phyloP scores from a whole-genome alignment of 2,329 filamentous ascomycete species.

The Claviceps arundinis region DNA sequence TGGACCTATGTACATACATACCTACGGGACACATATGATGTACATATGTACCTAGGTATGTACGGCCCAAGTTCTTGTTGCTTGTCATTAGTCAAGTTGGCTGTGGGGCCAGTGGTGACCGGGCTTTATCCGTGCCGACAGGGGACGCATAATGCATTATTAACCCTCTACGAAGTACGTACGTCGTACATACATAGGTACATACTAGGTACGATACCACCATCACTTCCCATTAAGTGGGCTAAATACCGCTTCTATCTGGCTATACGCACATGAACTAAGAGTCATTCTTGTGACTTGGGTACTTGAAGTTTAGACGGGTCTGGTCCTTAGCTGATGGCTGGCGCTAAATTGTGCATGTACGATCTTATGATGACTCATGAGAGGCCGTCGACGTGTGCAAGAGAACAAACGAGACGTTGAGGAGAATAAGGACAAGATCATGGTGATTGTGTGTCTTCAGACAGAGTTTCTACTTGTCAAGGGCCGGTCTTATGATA shows the following conservation, averaged over 20 bases:
- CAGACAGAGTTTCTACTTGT: neutral
- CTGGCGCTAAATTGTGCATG: neutral
- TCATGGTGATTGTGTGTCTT: neutral
- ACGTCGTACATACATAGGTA: too few species aligned
- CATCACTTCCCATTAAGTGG: too few species aligned
- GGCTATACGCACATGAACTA: too few species aligned
- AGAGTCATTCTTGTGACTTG: neutral
- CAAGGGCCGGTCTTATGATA: neutral
- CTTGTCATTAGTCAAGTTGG: too few species aligned
- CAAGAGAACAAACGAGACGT: too few species aligned
- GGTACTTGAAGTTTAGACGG: neutral
- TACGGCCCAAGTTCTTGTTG: neutral
- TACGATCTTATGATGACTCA: too few species aligned
- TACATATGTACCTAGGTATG: neutral
- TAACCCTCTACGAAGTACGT: neutral
- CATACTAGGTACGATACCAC: too few species aligned
- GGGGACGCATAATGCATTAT: neutral
- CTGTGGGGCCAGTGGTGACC: neutral
- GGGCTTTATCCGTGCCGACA: constrained; percentile 5
- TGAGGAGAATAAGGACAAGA: neutral
- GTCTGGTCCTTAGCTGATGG: neutral
- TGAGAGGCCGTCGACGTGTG: too few species aligned
- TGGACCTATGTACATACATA: neutral
- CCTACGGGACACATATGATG: neutral
- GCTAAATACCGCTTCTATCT: too few species aligned